Base-by-base conservation (phyloP, 495 filamentous ascomycete species). In the Tuber indicum region DNA sequence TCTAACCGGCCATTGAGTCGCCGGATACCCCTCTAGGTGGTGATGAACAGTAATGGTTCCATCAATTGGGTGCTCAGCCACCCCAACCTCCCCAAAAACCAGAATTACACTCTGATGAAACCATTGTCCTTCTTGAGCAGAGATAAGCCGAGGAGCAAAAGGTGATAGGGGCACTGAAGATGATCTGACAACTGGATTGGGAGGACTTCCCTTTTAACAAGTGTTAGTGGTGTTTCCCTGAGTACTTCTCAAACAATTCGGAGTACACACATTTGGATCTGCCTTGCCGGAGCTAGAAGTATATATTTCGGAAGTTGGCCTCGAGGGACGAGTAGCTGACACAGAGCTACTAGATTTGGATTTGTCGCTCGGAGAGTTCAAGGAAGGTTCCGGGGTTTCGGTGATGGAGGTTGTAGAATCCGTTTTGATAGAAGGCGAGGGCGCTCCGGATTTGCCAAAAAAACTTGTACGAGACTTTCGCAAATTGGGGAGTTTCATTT, bases 41-140 rank as follows among this genome's bases (percentile, higher is more conserved):
- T 96, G 92, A 81, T 87, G 91, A 74, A 97, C 89, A 12, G 90
- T 94, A 70, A 98, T 79, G 47, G 84, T 91, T 72, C 96, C 96
- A 81, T 97, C 94, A 74, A 94, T 85, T 78, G 90, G 87, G 79
- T 88, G 90, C 76, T 91, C 81, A 36, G 77, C 5, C 62, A 76
- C 42, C 46, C 81, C 81, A 42, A 80, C 81, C 69, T 82, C 77
- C 36, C 81, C 81, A 76, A 79, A 80, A 3, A 82, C 81, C 32
- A 82, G 58, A 21, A 82, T 73, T 39, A 82, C 42, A 44, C 74
- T 82, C 52, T 82, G 81, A 41, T 82, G 80, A n/a, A 82, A 77
- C 77, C 81, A 82, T 78, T 82, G 81, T 32, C 80, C 77, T 14
- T 82, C 81, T 42, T 80, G 77, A 23, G 82, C 77, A 8, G 81